These are phyloP conservation scores for Aureobasidium sp. DNA, from an alignment of 2,329 filamentous ascomycete genomes.

Conservation along the genomic window DNA sequence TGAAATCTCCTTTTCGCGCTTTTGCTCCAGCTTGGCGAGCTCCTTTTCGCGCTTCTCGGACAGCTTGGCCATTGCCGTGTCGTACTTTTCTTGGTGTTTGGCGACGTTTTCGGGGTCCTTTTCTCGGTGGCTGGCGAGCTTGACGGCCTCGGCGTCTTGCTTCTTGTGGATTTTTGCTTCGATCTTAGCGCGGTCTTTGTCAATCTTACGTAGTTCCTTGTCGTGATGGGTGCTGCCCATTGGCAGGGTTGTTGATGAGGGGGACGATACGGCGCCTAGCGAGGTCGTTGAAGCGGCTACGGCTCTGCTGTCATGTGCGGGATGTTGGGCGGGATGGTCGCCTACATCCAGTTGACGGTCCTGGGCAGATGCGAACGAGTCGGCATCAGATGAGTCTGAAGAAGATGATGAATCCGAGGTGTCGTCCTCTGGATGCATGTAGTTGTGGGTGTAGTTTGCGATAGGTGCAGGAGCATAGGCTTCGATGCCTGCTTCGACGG, in stretches of 20 bases:
- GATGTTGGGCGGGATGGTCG: not conserved
- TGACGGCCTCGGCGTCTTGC: conserved; percentile 45
- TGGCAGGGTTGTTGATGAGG: conserved; percentile 13
- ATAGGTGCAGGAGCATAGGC: conserved; percentile 30
- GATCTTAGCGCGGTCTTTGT: conserved; percentile 54
- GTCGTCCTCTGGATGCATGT: conserved; percentile 18
- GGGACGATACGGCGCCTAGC: conserved; percentile 19
- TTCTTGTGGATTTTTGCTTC: conserved; percentile 56
- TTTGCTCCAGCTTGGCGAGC: conserved; percentile 47
- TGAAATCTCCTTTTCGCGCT: conserved; percentile 29
- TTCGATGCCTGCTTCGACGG: conserved; percentile 27
- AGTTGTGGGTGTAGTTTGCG: conserved; percentile 23
- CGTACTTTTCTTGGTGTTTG: conserved; percentile 61
- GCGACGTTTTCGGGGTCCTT: conserved; percentile 39
- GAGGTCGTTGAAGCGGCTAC: not conserved
- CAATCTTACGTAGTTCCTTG: conserved; percentile 59
- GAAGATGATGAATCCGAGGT: conserved; percentile 14
- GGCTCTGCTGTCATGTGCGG: not conserved
- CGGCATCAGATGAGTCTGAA: conserved; percentile 7
- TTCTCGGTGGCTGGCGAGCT: conserved; percentile 31
- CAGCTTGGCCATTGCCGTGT: conserved; percentile 56
- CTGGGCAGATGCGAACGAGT: conserved; percentile 23
- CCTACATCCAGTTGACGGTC: conserved; percentile 17
- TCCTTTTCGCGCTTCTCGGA: conserved; percentile 59
- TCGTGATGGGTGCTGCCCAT: conserved; percentile 36